phyloP scores from a whole-genome alignment of 192 early-diverging fungal species.

The Coemansia sp. region DNA sequence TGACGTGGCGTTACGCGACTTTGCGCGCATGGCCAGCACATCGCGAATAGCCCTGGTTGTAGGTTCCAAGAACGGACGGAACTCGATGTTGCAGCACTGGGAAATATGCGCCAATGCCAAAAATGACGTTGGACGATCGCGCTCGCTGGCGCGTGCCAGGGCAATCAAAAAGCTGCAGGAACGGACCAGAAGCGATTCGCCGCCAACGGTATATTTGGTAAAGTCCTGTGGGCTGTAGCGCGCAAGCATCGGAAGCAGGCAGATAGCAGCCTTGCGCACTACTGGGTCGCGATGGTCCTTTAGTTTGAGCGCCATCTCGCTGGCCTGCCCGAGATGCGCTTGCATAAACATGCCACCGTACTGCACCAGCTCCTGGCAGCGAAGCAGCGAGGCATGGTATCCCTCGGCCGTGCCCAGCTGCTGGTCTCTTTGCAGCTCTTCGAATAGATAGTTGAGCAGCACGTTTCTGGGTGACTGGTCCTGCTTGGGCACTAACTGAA shows the following conservation, averaged over 20 bases:
- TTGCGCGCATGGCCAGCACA: constrained; percentile 56
- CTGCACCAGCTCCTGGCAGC: constrained; percentile 73
- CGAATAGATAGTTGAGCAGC: constrained; percentile 81
- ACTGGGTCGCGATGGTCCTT: constrained; percentile 76
- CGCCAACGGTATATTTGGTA: constrained; percentile 33
- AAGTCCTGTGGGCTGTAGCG: constrained; percentile 75
- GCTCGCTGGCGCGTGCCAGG: constrained; percentile 68
- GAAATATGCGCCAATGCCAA: constrained; percentile 85
- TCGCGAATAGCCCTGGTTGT: constrained; percentile 79
- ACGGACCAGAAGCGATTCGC: constrained; percentile 64
- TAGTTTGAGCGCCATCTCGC: constrained; percentile 74
- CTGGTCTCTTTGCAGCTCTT: constrained; percentile 77
- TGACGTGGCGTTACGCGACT: constrained; percentile 38
- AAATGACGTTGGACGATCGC: constrained; percentile 64
- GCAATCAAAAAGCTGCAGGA: constrained; percentile 76
- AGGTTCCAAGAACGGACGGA: constrained; percentile 76
- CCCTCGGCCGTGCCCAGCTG: constrained; percentile 71
- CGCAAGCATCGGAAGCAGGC: constrained; percentile 81
- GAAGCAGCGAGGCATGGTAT: constrained; percentile 84
- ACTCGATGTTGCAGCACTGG: constrained; percentile 72
- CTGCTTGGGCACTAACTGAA: constrained; percentile 79
- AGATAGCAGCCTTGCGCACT: constrained; percentile 80
- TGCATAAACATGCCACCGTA: constrained; percentile 88
- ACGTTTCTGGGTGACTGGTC: constrained; percentile 65
- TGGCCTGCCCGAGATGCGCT: constrained; percentile 69